A percentile compares a stretch with the other conserved stretches of the same genome.
Conservation (phyloP, 1,139 yeast species). For the Blastobotrys indianensis region DNA sequence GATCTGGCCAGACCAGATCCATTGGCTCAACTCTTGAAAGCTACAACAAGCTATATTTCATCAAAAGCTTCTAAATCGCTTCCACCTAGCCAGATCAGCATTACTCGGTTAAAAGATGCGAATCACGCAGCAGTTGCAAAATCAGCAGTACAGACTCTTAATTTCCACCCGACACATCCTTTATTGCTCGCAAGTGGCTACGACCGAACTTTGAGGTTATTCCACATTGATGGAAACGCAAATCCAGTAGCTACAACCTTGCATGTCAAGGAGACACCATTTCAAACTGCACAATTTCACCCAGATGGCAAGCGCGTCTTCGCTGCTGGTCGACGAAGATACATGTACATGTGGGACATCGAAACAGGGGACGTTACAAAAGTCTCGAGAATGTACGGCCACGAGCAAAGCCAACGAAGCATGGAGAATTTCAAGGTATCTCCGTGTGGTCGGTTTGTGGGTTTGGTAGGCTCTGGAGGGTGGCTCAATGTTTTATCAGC, state of each 20-base stretch:
- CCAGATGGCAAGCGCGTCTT: constrained; percentile 52
- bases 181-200: constrained; percentile 84
- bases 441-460: constrained; percentile 63
- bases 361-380: constrained; percentile 72
- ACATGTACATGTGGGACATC: constrained; percentile 89
- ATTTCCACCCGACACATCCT: constrained; percentile 85
- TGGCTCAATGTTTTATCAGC: constrained; percentile 83
- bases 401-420: constrained; percentile 76
- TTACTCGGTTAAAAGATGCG: constrained; percentile 79
- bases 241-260: constrained; percentile 80
- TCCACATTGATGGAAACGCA: constrained; percentile 84
- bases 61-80: constrained; percentile 50
- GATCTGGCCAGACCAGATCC: constrained; percentile 35
- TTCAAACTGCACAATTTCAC: constrained; percentile 67
- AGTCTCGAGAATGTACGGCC: constrained; percentile 85
- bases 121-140: constrained; percentile 62
- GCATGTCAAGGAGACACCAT: constrained; percentile 71
- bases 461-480: constrained; percentile 78
- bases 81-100: constrained; percentile 66
- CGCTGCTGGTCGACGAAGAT: constrained; percentile 89
- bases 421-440: constrained; percentile 80
- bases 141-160: constrained; percentile 74
- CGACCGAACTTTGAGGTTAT: constrained; percentile 80
- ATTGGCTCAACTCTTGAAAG: constrained; percentile 52
- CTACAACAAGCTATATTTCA: constrained; percentile 52